A percentile compares a stretch with the other conserved stretches of the same genome.
phyloP scores from a whole-genome alignment of 768 basidiomycete species.

The Hericium coralloides region DNA sequence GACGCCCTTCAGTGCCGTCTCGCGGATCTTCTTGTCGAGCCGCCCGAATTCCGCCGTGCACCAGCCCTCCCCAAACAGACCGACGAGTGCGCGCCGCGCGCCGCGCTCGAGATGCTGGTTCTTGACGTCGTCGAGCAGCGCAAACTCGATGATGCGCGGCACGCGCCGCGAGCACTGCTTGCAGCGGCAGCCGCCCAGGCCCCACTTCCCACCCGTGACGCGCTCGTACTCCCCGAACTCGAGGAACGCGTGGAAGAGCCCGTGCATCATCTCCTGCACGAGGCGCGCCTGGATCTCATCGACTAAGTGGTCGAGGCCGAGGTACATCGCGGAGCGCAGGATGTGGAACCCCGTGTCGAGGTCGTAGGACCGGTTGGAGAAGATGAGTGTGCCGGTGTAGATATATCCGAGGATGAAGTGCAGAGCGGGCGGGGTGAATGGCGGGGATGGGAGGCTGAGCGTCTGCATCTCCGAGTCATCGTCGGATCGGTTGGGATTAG shows the following conservation, averaged over 20 bases:
- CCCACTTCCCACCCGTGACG: constrained; percentile 70
- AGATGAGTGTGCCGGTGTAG: constrained; percentile 89
- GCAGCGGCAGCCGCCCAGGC: constrained; percentile 76
- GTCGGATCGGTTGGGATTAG: constrained; percentile 21
- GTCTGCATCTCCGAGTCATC: constrained; percentile 39
- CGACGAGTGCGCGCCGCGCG: constrained; percentile 67
- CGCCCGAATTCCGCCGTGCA: constrained; percentile 71
- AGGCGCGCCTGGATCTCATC: constrained; percentile 78
- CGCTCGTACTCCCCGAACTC: constrained; percentile 73
- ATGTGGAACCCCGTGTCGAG: constrained; percentile 88
- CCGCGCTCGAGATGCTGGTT: constrained; percentile 64
- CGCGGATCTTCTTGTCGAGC: constrained; percentile 55
- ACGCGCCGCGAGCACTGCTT: constrained; percentile 74
- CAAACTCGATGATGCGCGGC: constrained; percentile 79
- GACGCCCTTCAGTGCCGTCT: constrained; percentile 65
- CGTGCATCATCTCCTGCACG: constrained; percentile 83
- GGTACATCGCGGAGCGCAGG: constrained; percentile 74
- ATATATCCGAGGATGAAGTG: constrained; percentile 93
- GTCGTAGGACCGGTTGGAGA: constrained; percentile 90
- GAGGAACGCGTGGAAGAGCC: constrained; percentile 78
- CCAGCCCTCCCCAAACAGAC: constrained; percentile 87
- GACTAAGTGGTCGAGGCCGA: constrained; percentile 62
- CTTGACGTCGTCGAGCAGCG: constrained; percentile 65
- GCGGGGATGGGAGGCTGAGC: constrained; percentile 77
- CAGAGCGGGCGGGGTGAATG: constrained; percentile 89